phyloP scores from a whole-genome alignment of 2,329 filamentous ascomycete genomes.

The Coniochaeta hoffmannii region DNA sequence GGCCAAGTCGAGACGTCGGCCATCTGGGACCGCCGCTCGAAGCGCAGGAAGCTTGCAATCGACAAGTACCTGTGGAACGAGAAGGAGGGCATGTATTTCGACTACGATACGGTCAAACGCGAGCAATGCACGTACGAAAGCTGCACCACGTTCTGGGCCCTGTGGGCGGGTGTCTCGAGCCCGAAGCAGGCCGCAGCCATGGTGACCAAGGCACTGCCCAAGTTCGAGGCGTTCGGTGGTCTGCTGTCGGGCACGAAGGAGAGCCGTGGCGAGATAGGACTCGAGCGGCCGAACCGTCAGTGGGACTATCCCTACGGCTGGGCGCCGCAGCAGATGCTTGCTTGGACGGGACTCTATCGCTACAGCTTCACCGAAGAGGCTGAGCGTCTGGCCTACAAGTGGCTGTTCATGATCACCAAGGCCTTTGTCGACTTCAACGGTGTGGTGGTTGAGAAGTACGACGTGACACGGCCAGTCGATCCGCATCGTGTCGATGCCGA shows the following conservation, averaged over 20 bases:
- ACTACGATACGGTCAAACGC: constrained; percentile 83
- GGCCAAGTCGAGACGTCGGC: constrained; percentile 75
- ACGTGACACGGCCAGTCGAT: constrained; percentile 83
- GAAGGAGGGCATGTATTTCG: constrained; percentile 91
- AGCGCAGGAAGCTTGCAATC: constrained; percentile 74
- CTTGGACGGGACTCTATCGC: constrained; percentile 85
- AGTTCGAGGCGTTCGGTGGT: constrained; percentile 82
- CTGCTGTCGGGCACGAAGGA: constrained; percentile 84
- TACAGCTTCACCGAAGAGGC: constrained; percentile 91
- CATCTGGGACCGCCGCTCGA: constrained; percentile 82
- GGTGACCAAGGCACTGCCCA: constrained; percentile 73
- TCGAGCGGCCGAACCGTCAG: constrained; percentile 86
- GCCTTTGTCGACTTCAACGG: constrained; percentile 98
- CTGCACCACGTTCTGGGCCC: constrained; percentile 92
- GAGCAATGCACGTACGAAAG: constrained; percentile 79
- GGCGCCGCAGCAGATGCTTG: constrained; percentile 97
- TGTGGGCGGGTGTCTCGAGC: constrained; percentile 87
- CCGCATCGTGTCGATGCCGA: constrained; percentile 93
- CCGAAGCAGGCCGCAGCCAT: constrained; percentile 80
- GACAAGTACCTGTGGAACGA: constrained; percentile 95
- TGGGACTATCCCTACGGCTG: constrained; percentile 99
- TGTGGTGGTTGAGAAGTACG: constrained; percentile 97
- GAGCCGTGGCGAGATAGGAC: constrained; percentile 70
- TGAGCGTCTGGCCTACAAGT: constrained; percentile 86
- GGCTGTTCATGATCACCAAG: constrained; percentile 97